Evolutionary conservation across 2,329 filamentous ascomycete genomes (phyloP), one percentile per base, ranked within the genome.

Genomic region (Fusarium chlamydosporum): DNA sequence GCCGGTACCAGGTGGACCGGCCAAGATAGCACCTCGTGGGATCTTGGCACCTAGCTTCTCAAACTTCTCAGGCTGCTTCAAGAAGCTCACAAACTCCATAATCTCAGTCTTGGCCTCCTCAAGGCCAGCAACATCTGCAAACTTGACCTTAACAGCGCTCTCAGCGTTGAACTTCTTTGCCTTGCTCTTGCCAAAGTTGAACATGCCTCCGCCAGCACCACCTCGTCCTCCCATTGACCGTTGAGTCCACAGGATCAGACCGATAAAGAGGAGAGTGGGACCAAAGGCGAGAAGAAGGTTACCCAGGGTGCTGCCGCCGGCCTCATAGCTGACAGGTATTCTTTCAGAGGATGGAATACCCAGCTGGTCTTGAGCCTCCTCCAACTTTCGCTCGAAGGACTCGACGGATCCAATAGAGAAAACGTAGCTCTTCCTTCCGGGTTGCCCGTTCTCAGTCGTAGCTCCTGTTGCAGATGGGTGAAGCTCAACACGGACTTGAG

Each of bases 141-240:
- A 99, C 81, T 97, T 98, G 79, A 96, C 94, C 82, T 97, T 97
- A 83, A 99, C 88, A 59, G 96, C 93, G 12, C 92, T 93, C 83
- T 99, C 96, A 73, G 97, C 94, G 79, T 97, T 99, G 85, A 98
- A 99, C 75, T 92, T 92, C 85, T 97, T 98, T 27, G 96, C 96
- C 75, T 93, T 90, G 81, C 94, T 97, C 86, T 96, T 95, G 72
- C 94, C 92, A 81, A 99, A 97, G 71, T 94, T 94, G 77, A 99
- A 99, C 76, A 98, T 92, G 70, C 94, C 93, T 75, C 90, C 90
- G 61, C 87, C 87, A 10, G 77, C 79, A 59, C 88, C 89, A 65
- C 85, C 89, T 63, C 88, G 88, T 54, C 88, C 88, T 54, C 88
- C 87, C 61, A 93, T 93, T 74, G 93, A 89, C 70, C 92, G 86